Evolutionary conservation across 305 asterid species (phyloP), one percentile per base, ranked within the genome.

Genomic region (Rubia balearica): DNA sequence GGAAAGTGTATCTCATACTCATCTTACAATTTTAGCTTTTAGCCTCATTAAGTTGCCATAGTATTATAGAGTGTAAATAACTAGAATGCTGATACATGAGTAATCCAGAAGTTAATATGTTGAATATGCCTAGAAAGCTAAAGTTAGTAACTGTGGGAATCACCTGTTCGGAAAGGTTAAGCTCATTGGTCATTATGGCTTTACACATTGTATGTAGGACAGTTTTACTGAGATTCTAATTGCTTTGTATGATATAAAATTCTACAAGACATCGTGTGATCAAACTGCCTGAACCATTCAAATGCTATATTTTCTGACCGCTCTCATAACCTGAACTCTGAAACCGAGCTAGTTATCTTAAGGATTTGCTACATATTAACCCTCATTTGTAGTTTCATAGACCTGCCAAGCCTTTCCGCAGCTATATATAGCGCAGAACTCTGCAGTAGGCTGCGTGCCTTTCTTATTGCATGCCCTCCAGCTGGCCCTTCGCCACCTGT

Each of bases 381-480:
- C 70, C 55, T 67, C 4, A 67, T 48, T 74, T 77, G 76, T 80
- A 84, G 88, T 61, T 84, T 81, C 51, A 69, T 84, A 65, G 88
- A 84, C 69, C 76, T 84, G 70, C 88, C 88, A 51, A 84, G 81
- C 56, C 86, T 84, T 69, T 81, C 86, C 16, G 78, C 88, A 30
- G 83, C 88, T 49, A 82, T 84, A 75, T 84, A 84, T 65, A 84
- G 88, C 70, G 82, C 77, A 33, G 88, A 84, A 76, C 86, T 84
- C 21, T 82, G 86, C 76, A 76, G 74, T 71, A 84, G 88, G 68
- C 67, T 84, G 74, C 83, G 88, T 17, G 79, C 85, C 55, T 84
- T 84, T 77, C 88, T 84, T 63, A 81, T 84, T 36, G 86, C 88
- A 67, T 84, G 80, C 72, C 88, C 88, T 69, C 88, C 88, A 7